Conservation (phyloP, 345 rosid genomes). For the Hibiscus trionum region DNA sequence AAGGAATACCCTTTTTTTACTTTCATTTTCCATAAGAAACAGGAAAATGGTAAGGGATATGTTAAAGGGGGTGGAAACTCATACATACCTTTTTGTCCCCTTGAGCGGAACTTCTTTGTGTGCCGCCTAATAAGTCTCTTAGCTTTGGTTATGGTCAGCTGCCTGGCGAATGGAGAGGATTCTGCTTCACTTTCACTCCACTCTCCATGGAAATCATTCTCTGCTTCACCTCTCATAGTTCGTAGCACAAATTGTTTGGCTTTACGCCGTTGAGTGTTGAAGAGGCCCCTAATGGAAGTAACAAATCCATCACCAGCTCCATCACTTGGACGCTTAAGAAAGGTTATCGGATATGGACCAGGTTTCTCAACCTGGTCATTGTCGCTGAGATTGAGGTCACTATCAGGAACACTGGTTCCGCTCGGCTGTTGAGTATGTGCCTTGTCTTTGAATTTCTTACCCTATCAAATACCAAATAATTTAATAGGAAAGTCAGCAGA, state of each 20-base stretch:
- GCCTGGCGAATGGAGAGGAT: slow-evolving; percentile 77
- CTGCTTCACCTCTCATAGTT: slow-evolving; percentile 95
- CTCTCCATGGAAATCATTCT: slow-evolving; percentile 73
- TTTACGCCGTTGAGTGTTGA: slow-evolving; percentile 84
- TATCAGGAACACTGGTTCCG: slow-evolving; percentile 46
- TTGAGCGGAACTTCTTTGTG: slow-evolving; percentile 78
- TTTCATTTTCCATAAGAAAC: background rate
- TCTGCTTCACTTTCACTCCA: slow-evolving; percentile 95
- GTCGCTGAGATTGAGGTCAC: slow-evolving; percentile 71
- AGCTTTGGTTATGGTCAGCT: slow-evolving; percentile 86
- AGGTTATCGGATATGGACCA: slow-evolving; percentile 63
- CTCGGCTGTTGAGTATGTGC: slow-evolving; percentile 42
- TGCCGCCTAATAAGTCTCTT: slow-evolving; percentile 76
- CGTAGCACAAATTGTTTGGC: slow-evolving; percentile 88
- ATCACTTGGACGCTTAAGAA: slow-evolving; percentile 72
- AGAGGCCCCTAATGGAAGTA: slow-evolving; percentile 81
- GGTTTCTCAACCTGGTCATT: slow-evolving; percentile 57
- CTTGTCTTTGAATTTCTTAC: slow-evolving; percentile 92
- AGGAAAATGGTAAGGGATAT: background rate
- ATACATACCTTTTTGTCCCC: slow-evolving; percentile 65
- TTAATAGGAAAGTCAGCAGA: background rate
- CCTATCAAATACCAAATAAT: slow-evolving; percentile 42
- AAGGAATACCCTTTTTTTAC: background rate
- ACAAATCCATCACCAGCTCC: slow-evolving; percentile 99
- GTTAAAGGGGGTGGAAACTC: background rate